These are phyloP conservation scores for Bipolaris zeicola DNA, from an alignment of 2,329 filamentous ascomycete genomes.

Conservation along the genomic window DNA sequence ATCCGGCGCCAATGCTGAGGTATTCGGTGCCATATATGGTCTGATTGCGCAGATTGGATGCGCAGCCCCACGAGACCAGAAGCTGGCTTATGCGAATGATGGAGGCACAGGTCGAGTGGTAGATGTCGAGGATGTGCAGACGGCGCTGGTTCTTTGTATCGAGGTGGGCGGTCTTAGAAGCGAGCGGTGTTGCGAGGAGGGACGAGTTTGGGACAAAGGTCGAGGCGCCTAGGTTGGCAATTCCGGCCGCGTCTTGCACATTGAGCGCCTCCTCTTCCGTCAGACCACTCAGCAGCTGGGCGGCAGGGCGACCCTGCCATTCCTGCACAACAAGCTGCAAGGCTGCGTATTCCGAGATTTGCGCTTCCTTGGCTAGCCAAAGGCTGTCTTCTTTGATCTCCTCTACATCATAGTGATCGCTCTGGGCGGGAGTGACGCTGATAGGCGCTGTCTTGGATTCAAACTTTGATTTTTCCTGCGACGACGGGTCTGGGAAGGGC, in stretches of 20 bases:
- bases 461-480: constrained; percentile 72
- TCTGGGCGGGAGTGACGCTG: constrained; percentile 72
- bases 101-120: constrained; percentile 72
- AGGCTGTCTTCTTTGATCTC: constrained; percentile 82
- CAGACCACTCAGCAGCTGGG: constrained; percentile 71
- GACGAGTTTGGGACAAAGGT: constrained; percentile 53
- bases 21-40: constrained; percentile 37
- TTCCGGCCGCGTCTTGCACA: constrained; percentile 73
- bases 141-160: constrained; percentile 66
- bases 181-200: constrained; percentile 39
- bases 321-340: constrained; percentile 81
- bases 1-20: constrained; percentile 36
- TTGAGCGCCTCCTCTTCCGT: constrained; percentile 80
- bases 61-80: constrained; percentile 43
- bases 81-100: constrained; percentile 46
- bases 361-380: constrained; percentile 81
- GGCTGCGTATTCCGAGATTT: constrained; percentile 80
- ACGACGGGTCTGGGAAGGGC: constrained; percentile 68
- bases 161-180: constrained; percentile 52
- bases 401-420: constrained; percentile 72
- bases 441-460: constrained; percentile 87
- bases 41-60: constrained; percentile 33
- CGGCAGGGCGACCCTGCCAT: constrained; percentile 79
- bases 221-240: constrained; percentile 65
- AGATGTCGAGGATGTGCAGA: constrained; percentile 71